These are phyloP conservation scores for Simmondsia chinensis DNA, from an alignment of 148 eudicot species.

Conservation along the genomic window DNA sequence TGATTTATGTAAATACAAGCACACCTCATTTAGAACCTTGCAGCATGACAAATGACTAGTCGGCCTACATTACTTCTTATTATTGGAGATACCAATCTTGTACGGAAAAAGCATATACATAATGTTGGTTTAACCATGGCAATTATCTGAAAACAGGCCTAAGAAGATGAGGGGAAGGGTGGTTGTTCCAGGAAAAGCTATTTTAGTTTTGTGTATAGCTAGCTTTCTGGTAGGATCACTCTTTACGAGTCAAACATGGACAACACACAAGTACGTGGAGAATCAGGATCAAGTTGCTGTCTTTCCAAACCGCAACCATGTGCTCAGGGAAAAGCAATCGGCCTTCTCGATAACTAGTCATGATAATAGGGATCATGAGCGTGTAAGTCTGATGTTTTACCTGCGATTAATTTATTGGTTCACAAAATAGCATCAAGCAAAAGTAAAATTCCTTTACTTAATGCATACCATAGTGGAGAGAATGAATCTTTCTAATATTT, in stretches of 20 bases:
- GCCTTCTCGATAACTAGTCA: neutral
- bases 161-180: slow-evolving; percentile 57
- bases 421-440: too few relatives aligned
- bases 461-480: too few relatives aligned
- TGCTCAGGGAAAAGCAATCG: slow-evolving; percentile 15
- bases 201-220: slow-evolving; percentile 49
- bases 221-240: slow-evolving; percentile 74
- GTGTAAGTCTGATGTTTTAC: slow-evolving; percentile 25
- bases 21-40: too few relatives aligned
- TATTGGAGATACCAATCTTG: neutral
- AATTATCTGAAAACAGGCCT: slow-evolving; percentile 9
- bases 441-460: too few relatives aligned
- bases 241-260: slow-evolving; percentile 38
- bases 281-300: slow-evolving; percentile 10
- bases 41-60: too few relatives aligned
- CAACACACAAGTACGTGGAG: slow-evolving; percentile 11
- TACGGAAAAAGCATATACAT: slow-evolving; percentile 3
- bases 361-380: slow-evolving; percentile 45
- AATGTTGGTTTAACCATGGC: slow-evolving; percentile 16
- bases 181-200: slow-evolving; percentile 40
- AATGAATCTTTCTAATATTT: too few relatives aligned
- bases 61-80: too few relatives aligned
- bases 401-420: neutral
- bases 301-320: slow-evolving; percentile 9
- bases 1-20: too few relatives aligned